These are phyloP conservation scores for Tubosaeta brunneosetosa DNA, from an alignment of 768 basidiomycete genomes.

Conservation along the genomic window DNA sequence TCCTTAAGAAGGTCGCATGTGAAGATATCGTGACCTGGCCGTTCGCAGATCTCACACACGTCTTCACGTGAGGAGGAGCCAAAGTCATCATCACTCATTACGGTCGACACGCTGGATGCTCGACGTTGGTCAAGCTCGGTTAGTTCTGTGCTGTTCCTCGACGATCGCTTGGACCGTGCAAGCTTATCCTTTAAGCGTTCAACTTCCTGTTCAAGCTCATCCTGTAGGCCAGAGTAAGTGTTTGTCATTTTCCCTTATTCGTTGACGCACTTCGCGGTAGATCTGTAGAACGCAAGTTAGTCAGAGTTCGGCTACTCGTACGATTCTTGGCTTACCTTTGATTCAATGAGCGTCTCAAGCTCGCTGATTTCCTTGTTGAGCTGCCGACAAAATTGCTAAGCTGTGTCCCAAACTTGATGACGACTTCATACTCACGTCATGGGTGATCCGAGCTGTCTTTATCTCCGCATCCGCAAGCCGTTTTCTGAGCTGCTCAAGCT, in stretches of 20 bases:
- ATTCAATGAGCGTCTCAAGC: conserved; percentile 88
- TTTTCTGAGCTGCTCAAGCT: conserved; percentile 68
- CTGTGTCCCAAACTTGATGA: neutral
- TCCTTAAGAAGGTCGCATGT: conserved; percentile 72
- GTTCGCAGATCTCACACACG: conserved; percentile 84
- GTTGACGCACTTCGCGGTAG: conserved; percentile 63
- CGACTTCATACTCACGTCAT: conserved; percentile 49
- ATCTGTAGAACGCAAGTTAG: conserved; percentile 45
- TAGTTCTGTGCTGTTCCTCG: conserved; percentile 42
- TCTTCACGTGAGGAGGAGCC: conserved; percentile 30
- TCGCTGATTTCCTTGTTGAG: conserved; percentile 90
- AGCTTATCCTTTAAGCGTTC: conserved; percentile 73
- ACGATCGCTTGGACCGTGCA: conserved; percentile 52
- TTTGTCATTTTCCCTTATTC: neutral
- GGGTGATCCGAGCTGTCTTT: conserved; percentile 64
- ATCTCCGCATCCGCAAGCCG: conserved; percentile 66
- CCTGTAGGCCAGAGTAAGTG: conserved; percentile 38
- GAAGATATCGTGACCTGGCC: conserved; percentile 82
- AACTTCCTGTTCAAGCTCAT: conserved; percentile 83
- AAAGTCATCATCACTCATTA: conserved; percentile 22
- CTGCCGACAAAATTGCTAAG: conserved; percentile 34
- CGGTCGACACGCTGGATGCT: conserved; percentile 19
- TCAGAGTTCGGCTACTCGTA: neutral
- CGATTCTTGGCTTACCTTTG: conserved; percentile 55
- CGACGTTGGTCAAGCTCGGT: conserved; percentile 26